Evolutionary conservation across 2,329 filamentous ascomycete species (phyloP), one percentile per base, ranked within the genome.

Genomic region (Beauveria australis): DNA sequence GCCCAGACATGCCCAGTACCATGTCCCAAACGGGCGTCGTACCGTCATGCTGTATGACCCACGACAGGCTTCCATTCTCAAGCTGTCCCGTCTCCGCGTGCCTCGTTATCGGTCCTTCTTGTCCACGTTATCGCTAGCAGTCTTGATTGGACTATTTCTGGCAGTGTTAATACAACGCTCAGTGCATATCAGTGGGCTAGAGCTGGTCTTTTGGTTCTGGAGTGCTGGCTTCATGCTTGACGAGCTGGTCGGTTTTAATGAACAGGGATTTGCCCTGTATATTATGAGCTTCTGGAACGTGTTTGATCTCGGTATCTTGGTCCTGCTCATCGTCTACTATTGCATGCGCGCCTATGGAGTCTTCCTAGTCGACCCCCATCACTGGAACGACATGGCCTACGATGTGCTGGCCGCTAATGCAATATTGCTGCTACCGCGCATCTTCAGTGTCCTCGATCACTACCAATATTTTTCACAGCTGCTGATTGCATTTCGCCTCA

Each of bases 271-370:
- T 72, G 92, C 92, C 43, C 83, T 97, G 33, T 97, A 97, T 75
- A 91, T 97, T 69, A 93, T 97, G 86, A 96, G 91, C 72, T 94
- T 97, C 72, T 97, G 93, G 93, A 97, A 97, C 72, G 85, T 92
- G 43, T 96, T 97, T 72, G 93, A 97, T 70, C 78, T 97, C 43
- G 92, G 92, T 9, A 97, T 97, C 58, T 76, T 97, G 57, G 76
- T 96, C 26, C 78, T 97, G 63, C 85, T 97, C 67, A 86, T 95
- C 67, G 83, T 90, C 60, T 97, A 97, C 77, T 96, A 96, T 72
- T 89, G 89, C 68, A 86, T 97, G 77, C 86, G 93, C 60, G 81
- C 94, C 16, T 96, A 95, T 68, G 91, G 92, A 22, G 88, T 96
- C 56, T 86, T 96, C 62, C 79, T 96, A 66, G 85, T 91, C 1